Base-by-base conservation (phyloP, 176 grass and related monocot species). In the Eragrostis nindensis region DNA sequence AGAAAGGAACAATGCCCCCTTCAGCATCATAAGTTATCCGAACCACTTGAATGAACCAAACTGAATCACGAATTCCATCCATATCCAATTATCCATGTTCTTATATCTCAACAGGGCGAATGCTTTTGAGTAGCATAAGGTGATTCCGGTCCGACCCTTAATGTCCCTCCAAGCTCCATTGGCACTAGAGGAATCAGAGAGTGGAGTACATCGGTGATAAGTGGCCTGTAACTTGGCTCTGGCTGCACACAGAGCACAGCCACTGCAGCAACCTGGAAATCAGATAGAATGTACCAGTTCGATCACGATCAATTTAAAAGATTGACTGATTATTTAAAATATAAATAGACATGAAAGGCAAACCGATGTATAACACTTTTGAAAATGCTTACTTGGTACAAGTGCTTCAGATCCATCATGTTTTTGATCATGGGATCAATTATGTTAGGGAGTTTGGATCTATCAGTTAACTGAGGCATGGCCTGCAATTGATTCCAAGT, bases 401-500 rank as follows among this genome's bases (percentile, higher is more conserved):
- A 73, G 81, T 99, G 97, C 77, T 99, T 99, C 70, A 85, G 87
- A 77, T 96, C 93, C 93, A 99, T 99, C 47, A 83, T 92, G 60
- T 93, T 91, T 80, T 78, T 91, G 77, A 93, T 95, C 70, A 99
- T 89, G 47, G 97, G 87, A 52, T 99, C 97, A 55, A 96, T 88
- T 60, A 99, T 99, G 76, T 76, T 93, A n/a, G 96, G 90, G 61
- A 99, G 86, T 74, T 95, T 99, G 43, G 93, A 93, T 90, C 96
- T 87, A 77, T 99, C 97, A 16, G 93, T 99, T 48, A 99, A 87
- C 85, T 99, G 93, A 86, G 97, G 97, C 97, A 99, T 99, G 59
- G 97, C 97, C 97, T 99, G 84, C 71, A 90, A 61, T 64, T 10
- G 6, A 77, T 19, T 66, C 29, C 54, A 72, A 46, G 44, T 76